Base-by-base conservation (phyloP, 2,329 filamentous ascomycete genomes). In the Trichoderma sp. region DNA sequence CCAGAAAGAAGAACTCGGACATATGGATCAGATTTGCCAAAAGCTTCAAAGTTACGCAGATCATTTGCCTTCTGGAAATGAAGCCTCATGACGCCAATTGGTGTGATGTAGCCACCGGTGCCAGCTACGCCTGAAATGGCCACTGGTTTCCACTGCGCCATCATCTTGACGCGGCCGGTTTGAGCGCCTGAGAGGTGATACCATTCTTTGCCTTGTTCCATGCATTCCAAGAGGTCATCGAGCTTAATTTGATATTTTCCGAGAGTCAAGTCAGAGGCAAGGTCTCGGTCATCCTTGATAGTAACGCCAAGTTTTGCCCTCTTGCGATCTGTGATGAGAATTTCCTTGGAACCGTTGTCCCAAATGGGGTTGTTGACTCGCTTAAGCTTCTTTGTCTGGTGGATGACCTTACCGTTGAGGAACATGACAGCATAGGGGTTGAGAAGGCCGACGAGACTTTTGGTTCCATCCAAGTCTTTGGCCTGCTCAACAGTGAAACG, bases 21-120 rank as follows among this genome's bases (percentile, higher is more conserved):
- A 80, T 99, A 99, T 0, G 97, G 95, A 83, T 99, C 97, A 1
- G 97, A 98, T 85, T 98, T 98, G 85, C 97, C 97, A 84, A 99
- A 91, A 3, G 95, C 94, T 85, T 99, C 97, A 71, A 98, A 89
- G 83, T 99, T 99, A 76, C 95, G 94, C 60, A 99, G 89, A 80
- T 95, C 91, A 67, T 89, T 90, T 35, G 95, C 97, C 80, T 91
- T 92, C 85, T 94, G 91, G 87, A 98, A 96, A 84, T 99, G 95
- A 79, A 99, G 88, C 77, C 97, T 93, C 91, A 98, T 94, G 27
- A 99, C 95, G 85, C 97, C 97, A 78, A 99, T 94, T 0, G 97
- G 97, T 2, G 94, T 96, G 76, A 97, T 89, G 83, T 99, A 99
- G 74, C 97, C 97, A 68, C 94, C 94, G 72, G 94, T 95, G 72